Evolutionary conservation across 805 yeast species (phyloP).

Genomic region (Yarrowia divulgata): DNA sequence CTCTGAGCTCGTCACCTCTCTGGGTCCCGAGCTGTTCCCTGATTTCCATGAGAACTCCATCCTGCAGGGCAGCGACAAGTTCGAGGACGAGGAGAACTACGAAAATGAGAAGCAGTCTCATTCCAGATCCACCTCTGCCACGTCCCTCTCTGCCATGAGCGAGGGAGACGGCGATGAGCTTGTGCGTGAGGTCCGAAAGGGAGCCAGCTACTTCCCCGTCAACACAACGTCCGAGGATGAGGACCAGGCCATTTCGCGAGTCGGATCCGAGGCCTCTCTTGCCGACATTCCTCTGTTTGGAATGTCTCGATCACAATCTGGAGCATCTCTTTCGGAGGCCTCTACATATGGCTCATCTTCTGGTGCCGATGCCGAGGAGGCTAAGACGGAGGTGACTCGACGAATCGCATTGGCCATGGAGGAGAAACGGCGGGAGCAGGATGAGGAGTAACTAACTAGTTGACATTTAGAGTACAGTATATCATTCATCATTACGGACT

Average conservation of each 20-base stretch:
- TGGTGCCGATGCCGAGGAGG: constrained; percentile 41
- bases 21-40: constrained; percentile 86
- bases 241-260: constrained; percentile 63
- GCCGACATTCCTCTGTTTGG: constrained; percentile 69
- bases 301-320: constrained; percentile 51
- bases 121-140: constrained; percentile 16
- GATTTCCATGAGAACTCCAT: constrained; percentile 59
- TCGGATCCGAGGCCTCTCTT: constrained; percentile 66
- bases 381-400: constrained; percentile 44
- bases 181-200: constrained; percentile 36
- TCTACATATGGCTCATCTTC: constrained; percentile 27
- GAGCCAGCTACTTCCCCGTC: constrained; percentile 39
- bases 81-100: constrained; percentile 41
- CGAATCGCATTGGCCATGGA: constrained; percentile 46
- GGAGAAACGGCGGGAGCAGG: constrained; percentile 42
- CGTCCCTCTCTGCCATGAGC: constrained; percentile 26
- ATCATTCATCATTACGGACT: constrained; percentile 8
- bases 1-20: constrained; percentile 76
- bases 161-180: constrained; percentile 40
- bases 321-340: constrained; percentile 37
- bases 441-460: constrained; percentile 38
- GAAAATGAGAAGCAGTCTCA: constrained; percentile 25
- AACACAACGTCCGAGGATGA: constrained; percentile 55
- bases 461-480: constrained; percentile 16
- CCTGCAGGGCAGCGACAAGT: constrained; percentile 41